phyloP scores from a whole-genome alignment of 331 rosid species.

The Quercus tomentella region DNA sequence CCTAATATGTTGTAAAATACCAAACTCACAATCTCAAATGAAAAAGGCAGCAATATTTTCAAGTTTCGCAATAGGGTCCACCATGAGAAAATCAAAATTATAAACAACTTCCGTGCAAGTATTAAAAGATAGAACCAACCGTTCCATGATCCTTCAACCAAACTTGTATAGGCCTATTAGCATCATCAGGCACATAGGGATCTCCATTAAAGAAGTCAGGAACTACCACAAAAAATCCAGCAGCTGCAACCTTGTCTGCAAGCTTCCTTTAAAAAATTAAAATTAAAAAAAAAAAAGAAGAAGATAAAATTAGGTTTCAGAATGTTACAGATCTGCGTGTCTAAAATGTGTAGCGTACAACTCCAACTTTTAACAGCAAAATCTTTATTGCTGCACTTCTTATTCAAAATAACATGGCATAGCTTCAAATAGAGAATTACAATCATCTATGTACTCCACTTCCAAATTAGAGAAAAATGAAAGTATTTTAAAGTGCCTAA shows the following conservation, averaged over 20 bases:
- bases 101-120: not conserved
- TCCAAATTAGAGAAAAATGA: no score
- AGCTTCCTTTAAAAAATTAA: constrained; percentile 37
- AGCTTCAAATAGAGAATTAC: no score
- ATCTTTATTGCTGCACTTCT: not conserved
- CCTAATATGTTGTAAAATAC: no score
- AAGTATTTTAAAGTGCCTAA: not conserved
- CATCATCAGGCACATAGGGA: constrained; percentile 26
- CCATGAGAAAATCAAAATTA: not conserved
- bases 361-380: no score
- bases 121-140: constrained; percentile 33
- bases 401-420: not conserved
- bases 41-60: no score
- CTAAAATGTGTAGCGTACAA: no score
- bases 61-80: no score
- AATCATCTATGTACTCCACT: no score
- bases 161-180: constrained; percentile 11
- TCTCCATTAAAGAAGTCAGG: constrained; percentile 52
- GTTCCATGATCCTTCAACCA: constrained; percentile 49
- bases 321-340: not conserved
- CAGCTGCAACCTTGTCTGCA: constrained; percentile 65
- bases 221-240: constrained; percentile 54
- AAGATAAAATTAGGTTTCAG: not conserved
- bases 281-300: no score
- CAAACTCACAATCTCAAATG: no score